These are phyloP conservation scores for Xerocomus amazonicus DNA, from an alignment of 1,284 basidiomycete genomes.

Conservation along the genomic window DNA sequence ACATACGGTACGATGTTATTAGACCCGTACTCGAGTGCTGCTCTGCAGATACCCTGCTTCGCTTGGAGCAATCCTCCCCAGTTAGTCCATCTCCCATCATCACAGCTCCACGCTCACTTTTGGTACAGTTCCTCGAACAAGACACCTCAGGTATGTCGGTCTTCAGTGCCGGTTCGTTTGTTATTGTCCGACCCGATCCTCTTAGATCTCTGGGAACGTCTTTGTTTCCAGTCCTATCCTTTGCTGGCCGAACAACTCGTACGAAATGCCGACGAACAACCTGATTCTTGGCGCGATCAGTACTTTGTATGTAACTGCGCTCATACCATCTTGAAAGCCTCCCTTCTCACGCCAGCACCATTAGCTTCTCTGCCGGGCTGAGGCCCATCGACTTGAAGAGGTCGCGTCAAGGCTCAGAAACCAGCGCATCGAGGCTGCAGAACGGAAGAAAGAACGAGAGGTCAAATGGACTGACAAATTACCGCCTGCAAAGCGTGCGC, in stretches of 20 bases:
- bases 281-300: conserved; percentile 63
- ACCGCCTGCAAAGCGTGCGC: conserved; percentile 58
- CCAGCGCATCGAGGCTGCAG: conserved; percentile 62
- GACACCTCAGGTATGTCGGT: conserved; percentile 53
- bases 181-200: conserved; percentile 10
- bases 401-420: conserved; percentile 55
- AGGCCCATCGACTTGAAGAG: conserved; percentile 59
- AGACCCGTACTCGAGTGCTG: conserved; percentile 70
- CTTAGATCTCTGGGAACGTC: conserved; percentile 65
- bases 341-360: conserved; percentile 7
- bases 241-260: conserved; percentile 41
- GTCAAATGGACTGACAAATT: conserved; percentile 66
- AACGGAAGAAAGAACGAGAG: conserved; percentile 67
- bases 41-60: conserved; percentile 60
- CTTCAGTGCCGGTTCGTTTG: neutral
- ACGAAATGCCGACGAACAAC: conserved; percentile 36
- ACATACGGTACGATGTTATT: conserved; percentile 57
- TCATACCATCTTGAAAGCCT: neutral
- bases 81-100: conserved; percentile 41
- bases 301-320: conserved; percentile 52
- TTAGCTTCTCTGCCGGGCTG: conserved; percentile 53
- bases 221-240: conserved; percentile 59
- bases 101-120: conserved; percentile 14
- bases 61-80: conserved; percentile 64
- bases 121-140: conserved; percentile 49